Conservation (phyloP, 306 rosid genomes). For the Begonia masoniana region DNA sequence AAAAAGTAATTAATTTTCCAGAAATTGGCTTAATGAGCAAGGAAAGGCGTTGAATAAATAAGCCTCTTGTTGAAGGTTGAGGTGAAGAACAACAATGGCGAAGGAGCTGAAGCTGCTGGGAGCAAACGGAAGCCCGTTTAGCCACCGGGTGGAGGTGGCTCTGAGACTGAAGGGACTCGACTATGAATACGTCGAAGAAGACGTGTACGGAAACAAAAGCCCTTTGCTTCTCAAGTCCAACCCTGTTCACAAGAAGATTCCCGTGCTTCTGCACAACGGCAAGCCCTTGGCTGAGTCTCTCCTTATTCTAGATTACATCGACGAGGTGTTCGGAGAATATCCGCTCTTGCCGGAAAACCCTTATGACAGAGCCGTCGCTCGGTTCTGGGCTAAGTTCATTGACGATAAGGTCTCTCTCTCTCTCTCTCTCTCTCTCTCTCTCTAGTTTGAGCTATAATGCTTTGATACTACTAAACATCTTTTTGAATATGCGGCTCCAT, state of each 20-base stretch:
- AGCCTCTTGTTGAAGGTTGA: no score
- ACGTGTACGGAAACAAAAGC: conserved; percentile 21
- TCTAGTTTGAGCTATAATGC: neutral
- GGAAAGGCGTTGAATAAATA: no score
- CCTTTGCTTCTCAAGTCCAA: conserved; percentile 30
- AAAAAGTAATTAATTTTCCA: no score
- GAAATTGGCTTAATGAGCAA: no score
- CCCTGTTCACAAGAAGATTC: conserved; percentile 44
- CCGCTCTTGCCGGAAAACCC: conserved; percentile 38
- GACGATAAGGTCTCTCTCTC: conserved; percentile 39
- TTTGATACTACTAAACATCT: neutral
- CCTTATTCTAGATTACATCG: conserved; percentile 12
- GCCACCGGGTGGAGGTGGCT: conserved; percentile 29
- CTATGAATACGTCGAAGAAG: conserved; percentile 25
- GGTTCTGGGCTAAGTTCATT: conserved; percentile 52
- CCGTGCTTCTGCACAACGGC: conserved; percentile 32
- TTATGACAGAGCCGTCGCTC: conserved; percentile 29
- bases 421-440: neutral
- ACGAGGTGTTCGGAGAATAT: conserved; percentile 2
- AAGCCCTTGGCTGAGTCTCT: conserved; percentile 39
- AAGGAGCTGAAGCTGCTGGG: no score
- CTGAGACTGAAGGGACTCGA: conserved; percentile 43
- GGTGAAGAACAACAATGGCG: no score
- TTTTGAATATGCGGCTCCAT: neutral
- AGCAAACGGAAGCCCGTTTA: conserved; percentile 18